Base-by-base conservation (phyloP, 2,329 filamentous ascomycete genomes). In the Beauveria pseudobassiana region DNA sequence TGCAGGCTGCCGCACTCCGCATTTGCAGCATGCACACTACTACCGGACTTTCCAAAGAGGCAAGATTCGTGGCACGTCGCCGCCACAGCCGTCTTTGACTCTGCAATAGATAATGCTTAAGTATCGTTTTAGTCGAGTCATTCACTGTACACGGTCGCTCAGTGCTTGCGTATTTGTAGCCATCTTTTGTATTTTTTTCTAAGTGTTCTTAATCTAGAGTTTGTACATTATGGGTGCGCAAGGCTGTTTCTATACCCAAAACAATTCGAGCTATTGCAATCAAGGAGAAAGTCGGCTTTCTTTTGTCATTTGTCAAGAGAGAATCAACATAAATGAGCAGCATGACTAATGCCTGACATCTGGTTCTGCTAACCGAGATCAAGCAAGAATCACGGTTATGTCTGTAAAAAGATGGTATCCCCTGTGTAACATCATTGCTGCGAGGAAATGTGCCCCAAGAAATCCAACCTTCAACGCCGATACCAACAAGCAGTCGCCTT, bases 211-310 rank as follows among this genome's bases (percentile, higher is more conserved):
- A 67, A 64, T 63, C 62, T 64, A 64, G 48, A 62, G 57, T 62
- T 65, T 59, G 48, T 50, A 65, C 62, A 66, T 65, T 67, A 59
- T 68, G 59, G 43, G 60, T 63, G 58, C 65, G 69, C 64, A 66
- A 64, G 62, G 69, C 69, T 63, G 51, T 38, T 18, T 61, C 34
- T 63, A 46, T 28, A 58, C 34, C 26, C 40, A 57, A 43, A 45
- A 26, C 20, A 48, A 59, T 53, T 57, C 50, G n/a, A 63, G 54
- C 45, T 5, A 46, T 54, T 57, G 45, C 38, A 62, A 46, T 18
- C 12, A 53, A 55, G 24, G 34, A 51, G 16, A 56, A 45, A 42
- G 51, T 10, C 14, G 18, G 28, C 26, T 28, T 53, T 50, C 57
- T 49, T 50, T 26, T 16, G 22, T 10, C n/a, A 10, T 56, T 55